Evolutionary conservation across 2,329 filamentous ascomycete genomes (phyloP).

Genomic region (Aspergillus fumigatiaffinis): DNA sequence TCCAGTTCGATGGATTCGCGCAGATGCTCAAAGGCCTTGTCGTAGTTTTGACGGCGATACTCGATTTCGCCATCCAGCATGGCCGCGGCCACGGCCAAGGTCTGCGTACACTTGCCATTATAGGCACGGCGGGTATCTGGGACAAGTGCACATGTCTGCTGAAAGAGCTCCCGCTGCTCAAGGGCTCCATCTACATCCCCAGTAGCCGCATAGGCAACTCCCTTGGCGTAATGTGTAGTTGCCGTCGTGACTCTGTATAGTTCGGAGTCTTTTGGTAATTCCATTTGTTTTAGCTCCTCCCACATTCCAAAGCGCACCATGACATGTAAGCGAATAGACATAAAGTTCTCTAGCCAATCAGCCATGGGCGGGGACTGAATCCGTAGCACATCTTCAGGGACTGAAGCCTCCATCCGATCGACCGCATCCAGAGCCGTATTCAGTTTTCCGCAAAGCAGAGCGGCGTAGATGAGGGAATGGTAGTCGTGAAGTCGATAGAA

Average conservation of each 20-base stretch:
- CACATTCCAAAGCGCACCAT: conserved; percentile 69
- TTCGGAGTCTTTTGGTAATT: conserved; percentile 52
- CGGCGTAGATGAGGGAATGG: conserved; percentile 67
- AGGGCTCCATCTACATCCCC: conserved; percentile 52
- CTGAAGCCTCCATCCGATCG: conserved; percentile 53
- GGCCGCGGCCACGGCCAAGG: conserved; percentile 56
- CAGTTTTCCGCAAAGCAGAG: conserved; percentile 68
- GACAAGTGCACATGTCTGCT: conserved; percentile 48
- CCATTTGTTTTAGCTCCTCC: conserved; percentile 59
- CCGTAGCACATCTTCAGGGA: conserved; percentile 61
- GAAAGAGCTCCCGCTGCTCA: conserved; percentile 49
- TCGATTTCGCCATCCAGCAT: conserved; percentile 72
- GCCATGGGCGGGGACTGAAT: conserved; percentile 69
- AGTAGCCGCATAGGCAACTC: conserved; percentile 59
- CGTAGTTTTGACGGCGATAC: conserved; percentile 59
- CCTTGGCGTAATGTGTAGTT: conserved; percentile 62
- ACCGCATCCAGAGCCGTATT: conserved; percentile 60
- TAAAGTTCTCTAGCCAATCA: conserved; percentile 70
- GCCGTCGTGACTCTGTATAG: conserved; percentile 67
- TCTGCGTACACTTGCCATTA: conserved; percentile 61
- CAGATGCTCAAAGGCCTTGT: conserved; percentile 56
- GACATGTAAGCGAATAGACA: conserved; percentile 62
- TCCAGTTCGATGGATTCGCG: conserved; percentile 55
- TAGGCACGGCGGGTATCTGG: conserved; percentile 60
- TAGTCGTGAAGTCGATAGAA: conserved; percentile 69